Base-by-base conservation (phyloP, 257 asterid species). In the Nicotiana attenuata region DNA sequence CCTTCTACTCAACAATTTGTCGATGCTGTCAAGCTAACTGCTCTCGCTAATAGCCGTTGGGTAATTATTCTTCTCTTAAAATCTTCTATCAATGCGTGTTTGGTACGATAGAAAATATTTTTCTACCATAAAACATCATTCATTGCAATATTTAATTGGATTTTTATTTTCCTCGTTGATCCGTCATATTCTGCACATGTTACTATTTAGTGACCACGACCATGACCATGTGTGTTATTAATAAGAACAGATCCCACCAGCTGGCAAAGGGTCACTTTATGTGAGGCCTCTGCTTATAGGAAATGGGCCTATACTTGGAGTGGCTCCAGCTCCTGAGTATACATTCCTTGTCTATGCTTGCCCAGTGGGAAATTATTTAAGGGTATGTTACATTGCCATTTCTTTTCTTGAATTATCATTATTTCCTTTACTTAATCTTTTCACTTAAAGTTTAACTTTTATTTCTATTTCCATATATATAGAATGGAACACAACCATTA, bases 361-460 rank as follows among this genome's bases (percentile, higher is more conserved):
- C 2, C 98, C 98, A 3, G 98, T 93, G 29, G 98, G 97, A 33
- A 95, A 91, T 85, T 95, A 95, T 86, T 95, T 88, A 83, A 91
- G 93, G 97, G 98, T 93, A 57, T 17, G 2, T 19, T 10, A 41
- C 15, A 45, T 19, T 28, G 10, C 10, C 14, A 71, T 45, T 41
- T 22, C 13, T 45, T 45, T 45, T 6, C 31, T 41, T 41, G 6
- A 38, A 20, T 69, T 3, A 69, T n/a, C 0, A 11, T 11, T 10
- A 41, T 69, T 69, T 69, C 10, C 57, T 69, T 69, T 69, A 5
- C 57, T 69, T 7, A 35, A 10, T 68, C 1, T 5, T 5, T 41
- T 68, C 31, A n/a, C 57, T 38, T n/a, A 38, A 68, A 35, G 8
- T 35, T 3, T 66, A 0, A 6, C 9, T 0, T 9, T 38, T 10